Evolutionary conservation across 2,329 filamentous ascomycete species (phyloP), one percentile per base, ranked within the genome.

Genomic region (Calonectria honghensis): DNA sequence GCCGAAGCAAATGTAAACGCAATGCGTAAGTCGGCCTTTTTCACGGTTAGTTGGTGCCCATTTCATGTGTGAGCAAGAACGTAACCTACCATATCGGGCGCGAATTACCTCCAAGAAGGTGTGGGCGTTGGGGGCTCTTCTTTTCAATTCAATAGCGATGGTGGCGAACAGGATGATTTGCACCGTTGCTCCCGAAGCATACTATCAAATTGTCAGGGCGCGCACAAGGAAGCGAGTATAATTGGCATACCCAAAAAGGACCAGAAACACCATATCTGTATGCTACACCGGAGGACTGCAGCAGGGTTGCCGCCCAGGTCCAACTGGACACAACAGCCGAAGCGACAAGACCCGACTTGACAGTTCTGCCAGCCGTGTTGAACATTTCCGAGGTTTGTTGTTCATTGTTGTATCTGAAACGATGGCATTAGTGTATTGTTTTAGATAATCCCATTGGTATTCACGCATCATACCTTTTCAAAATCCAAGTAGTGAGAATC

Each of bases 321-420:
- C 96, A 98, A 11, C 94, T 95, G 35, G 94, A 96, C 11, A 98
- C 95, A 20, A 98, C 95, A 16, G 95, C 95, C 7, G 94, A 94
- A 16, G 95, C 94, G 1, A 98, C 95, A 27, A 98, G 89, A 64
- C 96, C 96, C 6, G 95, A 96, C 83, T 97, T 98, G 77, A 98
- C 94, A 3, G 94, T 95, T 74, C 96, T 90, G 29, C 95, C 95
- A 65, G 95, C 95, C 0, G 95, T 98, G 77, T 91, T 95, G 89
- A 98, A 98, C 91, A 96, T 96, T 85, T 98, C 96, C 0, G 94
- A 96, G 0, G 96, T 98, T 84, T 97, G 95, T 6, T 96, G 87
- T 83, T 96, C 95, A 50, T 84, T 83, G 79, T 85, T 85, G 81
- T 85, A 91, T 82, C 92, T 57, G 9, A 6, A 32, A 16, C 7